A percentile compares a stretch with the other conserved stretches of the same genome.
phyloP scores from a whole-genome alignment of 23 red algal species.

The Gracilaria caudata region DNA sequence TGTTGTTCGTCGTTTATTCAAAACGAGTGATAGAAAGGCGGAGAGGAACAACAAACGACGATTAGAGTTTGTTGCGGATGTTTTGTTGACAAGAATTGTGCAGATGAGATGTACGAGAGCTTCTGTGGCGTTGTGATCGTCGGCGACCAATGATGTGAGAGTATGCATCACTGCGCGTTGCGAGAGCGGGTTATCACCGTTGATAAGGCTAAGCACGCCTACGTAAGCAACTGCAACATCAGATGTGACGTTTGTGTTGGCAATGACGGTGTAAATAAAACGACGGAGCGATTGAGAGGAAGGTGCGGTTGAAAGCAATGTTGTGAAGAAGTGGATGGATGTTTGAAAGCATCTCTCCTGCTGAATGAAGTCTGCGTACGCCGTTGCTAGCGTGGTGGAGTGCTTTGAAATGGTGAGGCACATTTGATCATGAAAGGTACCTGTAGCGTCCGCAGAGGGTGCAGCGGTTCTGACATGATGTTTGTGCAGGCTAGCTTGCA shows the following conservation, averaged over 20 bases:
- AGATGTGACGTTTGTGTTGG: neutral
- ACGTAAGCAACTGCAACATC: slow-evolving; percentile 2
- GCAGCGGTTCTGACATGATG: too few species aligned
- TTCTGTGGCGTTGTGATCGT: neutral
- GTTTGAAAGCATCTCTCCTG: slow-evolving; percentile 3
- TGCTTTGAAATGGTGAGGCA: neutral
- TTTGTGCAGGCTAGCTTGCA: neutral
- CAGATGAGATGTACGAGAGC: slow-evolving; percentile 1
- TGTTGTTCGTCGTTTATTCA: neutral
- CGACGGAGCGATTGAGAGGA: neutral
- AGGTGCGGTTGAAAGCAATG: neutral
- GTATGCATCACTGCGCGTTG: neutral
- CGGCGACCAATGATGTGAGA: neutral
- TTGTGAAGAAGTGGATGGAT: slow-evolving; percentile 2
- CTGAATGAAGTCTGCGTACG: neutral
- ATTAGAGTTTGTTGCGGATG: too few species aligned
- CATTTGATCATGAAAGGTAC: neutral
- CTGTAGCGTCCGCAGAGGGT: neutral
- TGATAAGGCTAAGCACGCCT: neutral
- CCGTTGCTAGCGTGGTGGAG: neutral
- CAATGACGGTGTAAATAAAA: neutral
- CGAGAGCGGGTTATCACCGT: neutral
- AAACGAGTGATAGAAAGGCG: neutral
- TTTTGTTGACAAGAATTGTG: neutral
- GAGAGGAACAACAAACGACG: neutral